Percentiles rank a stretch among this genome's conserved stretches.
These are phyloP conservation scores for Exophiala phaeomuriformis DNA, from an alignment of 2,329 filamentous ascomycete species.

Conservation along the genomic window DNA sequence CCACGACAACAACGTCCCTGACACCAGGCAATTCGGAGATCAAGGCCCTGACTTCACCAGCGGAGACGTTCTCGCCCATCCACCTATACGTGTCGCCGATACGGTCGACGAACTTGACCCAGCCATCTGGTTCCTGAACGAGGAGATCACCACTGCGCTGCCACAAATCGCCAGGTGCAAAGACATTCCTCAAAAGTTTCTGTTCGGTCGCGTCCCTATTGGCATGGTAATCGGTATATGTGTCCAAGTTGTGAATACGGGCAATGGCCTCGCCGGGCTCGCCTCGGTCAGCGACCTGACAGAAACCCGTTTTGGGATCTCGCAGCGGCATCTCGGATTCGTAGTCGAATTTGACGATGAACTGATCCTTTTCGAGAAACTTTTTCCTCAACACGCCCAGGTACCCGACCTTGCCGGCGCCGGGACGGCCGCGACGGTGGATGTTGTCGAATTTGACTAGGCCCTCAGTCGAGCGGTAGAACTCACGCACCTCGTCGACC, in stretches of 20 bases:
- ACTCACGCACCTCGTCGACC: slow-evolving; percentile 56
- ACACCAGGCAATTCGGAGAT: slow-evolving; percentile 60
- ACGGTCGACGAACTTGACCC: slow-evolving; percentile 68
- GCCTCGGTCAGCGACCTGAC: slow-evolving; percentile 53
- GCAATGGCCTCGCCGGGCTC: slow-evolving; percentile 72
- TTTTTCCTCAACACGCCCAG: slow-evolving; percentile 34
- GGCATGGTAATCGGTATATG: slow-evolving; percentile 75
- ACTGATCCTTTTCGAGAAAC: slow-evolving; percentile 44
- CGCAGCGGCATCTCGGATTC: slow-evolving; percentile 60
- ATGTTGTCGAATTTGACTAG: slow-evolving; percentile 56
- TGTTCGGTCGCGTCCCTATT: slow-evolving; percentile 62
- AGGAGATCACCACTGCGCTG: slow-evolving; percentile 78
- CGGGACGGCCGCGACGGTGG: slow-evolving; percentile 58
- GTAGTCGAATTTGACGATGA: slow-evolving; percentile 60
- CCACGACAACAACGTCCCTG: slow-evolving; percentile 77
- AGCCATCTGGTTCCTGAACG: slow-evolving; percentile 61
- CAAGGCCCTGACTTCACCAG: slow-evolving; percentile 67
- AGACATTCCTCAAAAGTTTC: slow-evolving; percentile 68
- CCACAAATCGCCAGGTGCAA: slow-evolving; percentile 68
- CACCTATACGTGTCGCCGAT: slow-evolving; percentile 50
- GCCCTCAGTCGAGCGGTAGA: slow-evolving; percentile 71
- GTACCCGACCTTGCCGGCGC: slow-evolving; percentile 44
- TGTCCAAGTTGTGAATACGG: slow-evolving; percentile 51
- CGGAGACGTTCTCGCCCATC: slow-evolving; percentile 75
- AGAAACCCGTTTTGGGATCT: slow-evolving; percentile 61